Evolutionary conservation across 345 rosid species (phyloP), one percentile per base, ranked within the genome.

Genomic region (Salix arbutifolia): DNA sequence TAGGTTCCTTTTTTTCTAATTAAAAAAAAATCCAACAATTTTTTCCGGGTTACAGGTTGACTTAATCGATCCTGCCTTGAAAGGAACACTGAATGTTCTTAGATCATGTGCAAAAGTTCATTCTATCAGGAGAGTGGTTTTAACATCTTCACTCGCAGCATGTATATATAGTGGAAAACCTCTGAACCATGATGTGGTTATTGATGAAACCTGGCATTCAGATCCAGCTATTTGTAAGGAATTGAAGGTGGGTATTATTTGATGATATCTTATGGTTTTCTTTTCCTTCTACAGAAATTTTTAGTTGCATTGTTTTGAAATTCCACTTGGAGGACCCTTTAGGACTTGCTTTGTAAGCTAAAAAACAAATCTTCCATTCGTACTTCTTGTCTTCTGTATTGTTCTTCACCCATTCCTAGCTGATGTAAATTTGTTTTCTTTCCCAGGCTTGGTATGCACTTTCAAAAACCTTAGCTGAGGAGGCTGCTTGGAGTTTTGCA

Each of bases 401-500:
- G 5, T 50, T 50, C 56, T 50, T 50, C 56, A 1, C 4, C 17
- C 2, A 13, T 48, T 61, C 6, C 40, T 25, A 11, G 69, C 42
- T 28, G 16, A 50, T 50, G 21, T 6, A 17, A 50, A 50, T 1
- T 4, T 50, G 21, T 50, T 8, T 17, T 48, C 14, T 50, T 71
- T 19, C 37, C 37, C 76, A 74, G 76, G 6, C 28, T 6, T 44
- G 69, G 76, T 74, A 74, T 64, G 0, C 5, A 11, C 76, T 74
- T 21, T 40, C 74, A n/a, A 77, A 77, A 70, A 77, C 74, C 48
- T 40, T 76, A 8, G 69, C 74, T 38, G 79, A 76, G 58, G 69
- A 76, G 70, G 74, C 74, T 60, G 74, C 74, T 42, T 70, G 79
- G 79, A 69, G 44, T 56, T 70, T 40, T 76, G 79, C 79, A 70